Percentiles rank a stretch among this genome's conserved stretches.
These are phyloP conservation scores for Uncinocarpus reesii DNA, from an alignment of 2,329 filamentous ascomycete genomes.

Conservation along the genomic window DNA sequence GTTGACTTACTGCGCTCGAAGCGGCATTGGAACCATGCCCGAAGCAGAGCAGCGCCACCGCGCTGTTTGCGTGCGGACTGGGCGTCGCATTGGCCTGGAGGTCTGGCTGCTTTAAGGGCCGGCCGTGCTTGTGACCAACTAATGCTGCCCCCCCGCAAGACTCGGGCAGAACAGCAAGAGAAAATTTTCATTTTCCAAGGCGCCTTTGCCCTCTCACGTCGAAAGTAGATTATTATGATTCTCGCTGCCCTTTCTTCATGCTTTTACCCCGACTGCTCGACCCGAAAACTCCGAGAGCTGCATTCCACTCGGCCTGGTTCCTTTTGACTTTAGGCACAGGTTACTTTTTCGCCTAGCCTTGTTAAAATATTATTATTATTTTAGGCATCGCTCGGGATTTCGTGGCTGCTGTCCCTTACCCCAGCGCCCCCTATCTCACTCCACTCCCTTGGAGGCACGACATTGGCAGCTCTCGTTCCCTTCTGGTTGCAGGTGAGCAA, in stretches of 20 bases:
- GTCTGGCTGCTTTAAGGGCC: background rate
- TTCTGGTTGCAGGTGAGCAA: slow-evolving; percentile 13
- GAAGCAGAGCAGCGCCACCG: background rate
- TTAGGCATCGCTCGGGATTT: slow-evolving; percentile 10
- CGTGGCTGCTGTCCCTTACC: slow-evolving; percentile 8
- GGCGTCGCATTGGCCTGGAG: too few species aligned
- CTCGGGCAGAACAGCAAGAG: background rate
- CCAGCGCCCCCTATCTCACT: slow-evolving; percentile 12
- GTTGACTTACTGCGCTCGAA: too few species aligned
- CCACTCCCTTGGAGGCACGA: slow-evolving; percentile 13
- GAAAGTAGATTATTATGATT: slow-evolving; percentile 1
- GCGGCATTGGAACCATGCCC: slow-evolving; percentile 1
- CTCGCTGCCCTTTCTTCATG: slow-evolving; percentile 9
- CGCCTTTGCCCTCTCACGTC: background rate
- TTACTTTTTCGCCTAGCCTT: slow-evolving; percentile 1
- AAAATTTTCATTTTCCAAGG: slow-evolving; percentile 4
- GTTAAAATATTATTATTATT: slow-evolving; percentile 6
- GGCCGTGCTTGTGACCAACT: slow-evolving; percentile 1
- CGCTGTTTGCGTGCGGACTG: too few species aligned
- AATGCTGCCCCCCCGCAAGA: background rate
- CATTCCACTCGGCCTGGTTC: slow-evolving; percentile 8
- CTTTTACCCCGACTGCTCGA: slow-evolving; percentile 10
- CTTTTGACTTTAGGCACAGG: slow-evolving; percentile 6
- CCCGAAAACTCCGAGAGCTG: slow-evolving; percentile 11
- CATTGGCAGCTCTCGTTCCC: slow-evolving; percentile 11